A percentile compares a stretch with the other conserved stretches of the same genome.
These are phyloP conservation scores for Myrica gale DNA, from an alignment of 306 rosid genomes.

Conservation along the genomic window DNA sequence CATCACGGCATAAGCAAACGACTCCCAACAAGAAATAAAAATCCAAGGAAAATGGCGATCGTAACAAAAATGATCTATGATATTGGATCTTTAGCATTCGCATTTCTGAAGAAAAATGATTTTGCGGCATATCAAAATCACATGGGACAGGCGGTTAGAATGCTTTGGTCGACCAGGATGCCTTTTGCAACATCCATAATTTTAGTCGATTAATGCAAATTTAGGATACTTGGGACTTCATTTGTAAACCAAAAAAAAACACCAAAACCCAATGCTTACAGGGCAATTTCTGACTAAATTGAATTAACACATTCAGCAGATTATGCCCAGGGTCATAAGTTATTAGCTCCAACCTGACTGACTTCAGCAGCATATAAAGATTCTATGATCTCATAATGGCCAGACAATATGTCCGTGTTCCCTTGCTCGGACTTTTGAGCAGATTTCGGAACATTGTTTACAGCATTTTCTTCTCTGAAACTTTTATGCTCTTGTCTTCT, in stretches of 20 bases:
- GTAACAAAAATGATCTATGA: too few species aligned
- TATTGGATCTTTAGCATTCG: too few species aligned
- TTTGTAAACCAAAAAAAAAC: background rate
- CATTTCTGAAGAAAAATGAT: too few species aligned
- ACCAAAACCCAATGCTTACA: background rate
- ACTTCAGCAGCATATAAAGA: constrained; percentile 43
- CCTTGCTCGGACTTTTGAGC: constrained; percentile 23
- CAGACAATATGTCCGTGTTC: constrained; percentile 29
- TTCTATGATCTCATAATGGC: constrained; percentile 34
- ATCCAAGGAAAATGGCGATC: too few species aligned
- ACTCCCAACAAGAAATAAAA: too few species aligned
- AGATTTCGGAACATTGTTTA: constrained; percentile 18
- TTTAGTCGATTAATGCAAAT: too few species aligned
- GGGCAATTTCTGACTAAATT: background rate
- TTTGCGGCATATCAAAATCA: too few species aligned
- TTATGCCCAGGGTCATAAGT: constrained; percentile 26
- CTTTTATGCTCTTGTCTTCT: constrained; percentile 2
- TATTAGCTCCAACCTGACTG: constrained; percentile 30
- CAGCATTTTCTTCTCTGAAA: constrained; percentile 8
- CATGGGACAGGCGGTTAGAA: too few species aligned
- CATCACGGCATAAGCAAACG: too few species aligned
- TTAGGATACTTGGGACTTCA: too few species aligned
- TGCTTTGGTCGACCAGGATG: too few species aligned
- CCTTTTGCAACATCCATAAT: too few species aligned
- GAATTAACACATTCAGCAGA: background rate